Evolutionary conservation across 768 basidiomycete species (phyloP), one percentile per base, ranked within the genome.

Genomic region (Plicaturopsis crispa): DNA sequence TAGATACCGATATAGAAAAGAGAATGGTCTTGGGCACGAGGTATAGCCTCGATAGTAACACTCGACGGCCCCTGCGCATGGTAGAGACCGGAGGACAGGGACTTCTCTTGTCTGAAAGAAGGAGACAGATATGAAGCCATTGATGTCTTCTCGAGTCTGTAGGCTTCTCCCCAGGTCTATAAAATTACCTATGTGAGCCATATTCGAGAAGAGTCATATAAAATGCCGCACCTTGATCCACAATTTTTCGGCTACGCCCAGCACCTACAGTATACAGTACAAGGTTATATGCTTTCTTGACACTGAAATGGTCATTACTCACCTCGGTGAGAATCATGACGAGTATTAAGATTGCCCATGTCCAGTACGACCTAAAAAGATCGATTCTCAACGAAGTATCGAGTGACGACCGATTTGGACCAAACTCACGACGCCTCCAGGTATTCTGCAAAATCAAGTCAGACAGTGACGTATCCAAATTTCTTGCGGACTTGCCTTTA

Each of bases 1-100:
- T 82, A 86, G 16, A 85, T 54, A 0, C 70, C 71, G 31, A 88
- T 68, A 43, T 84, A 88, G 60, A 84, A 86, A 46, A 84, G 51
- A 0, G 85, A 85, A 26, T 79, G 70, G 14, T 72, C 64, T 11
- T 68, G 55, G 0, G 77, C 81, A 23, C 61, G 26, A 28, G 26
- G 26, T 28, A 28, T 8, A 28, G 26, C 8, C 14, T 8, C 14
- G 14, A 28, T 28, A 14, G 10, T 28, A 8, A 14, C 26, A 14
- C 14, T 28, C 26, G 26, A 28, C 10, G 26, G 14, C 14, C n/a
- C n/a, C n/a, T n/a, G n/a, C n/a, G 57, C 56, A 8, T 63, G 60
- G 38, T 62, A 67, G 38, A 67, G 50, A 6, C 56, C 55, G n/a
- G 28, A 10, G 28, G 28, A 10, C 10, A 30, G n/a, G n/a, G n/a